Percentiles rank a stretch among this genome's conserved stretches.
Evolutionary conservation across 2,329 filamentous ascomycete genomes (phyloP).

Genomic region (Elsinoe necatrix): DNA sequence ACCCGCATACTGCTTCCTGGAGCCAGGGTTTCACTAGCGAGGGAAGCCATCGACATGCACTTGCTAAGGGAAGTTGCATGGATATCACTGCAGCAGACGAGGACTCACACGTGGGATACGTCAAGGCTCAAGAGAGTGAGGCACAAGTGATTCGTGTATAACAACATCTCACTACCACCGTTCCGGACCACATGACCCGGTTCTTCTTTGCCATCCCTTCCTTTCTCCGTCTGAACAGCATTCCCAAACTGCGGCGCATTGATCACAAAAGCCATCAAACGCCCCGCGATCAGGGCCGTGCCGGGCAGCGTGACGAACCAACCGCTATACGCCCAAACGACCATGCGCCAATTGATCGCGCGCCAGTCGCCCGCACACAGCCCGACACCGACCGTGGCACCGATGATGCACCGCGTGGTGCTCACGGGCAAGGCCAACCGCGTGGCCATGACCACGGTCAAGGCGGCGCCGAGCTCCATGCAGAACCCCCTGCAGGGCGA

Average conservation of each 20-base stretch:
- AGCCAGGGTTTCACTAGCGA: no score
- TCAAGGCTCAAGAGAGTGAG: no score
- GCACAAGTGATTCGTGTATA: no score
- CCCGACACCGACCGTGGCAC: conserved; percentile 53
- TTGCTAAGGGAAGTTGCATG: no score
- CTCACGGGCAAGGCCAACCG: conserved; percentile 53
- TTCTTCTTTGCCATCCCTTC: no score
- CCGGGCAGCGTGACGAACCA: conserved; percentile 54
- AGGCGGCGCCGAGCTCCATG: conserved; percentile 52
- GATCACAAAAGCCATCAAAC: conserved; percentile 52
- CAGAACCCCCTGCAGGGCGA: conserved; percentile 51
- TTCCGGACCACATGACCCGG: neutral
- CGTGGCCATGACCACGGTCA: conserved; percentile 55
- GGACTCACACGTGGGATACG: no score
- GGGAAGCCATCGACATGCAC: no score
- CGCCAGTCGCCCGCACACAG: conserved; percentile 50
- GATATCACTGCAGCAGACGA: no score
- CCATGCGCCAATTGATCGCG: conserved; percentile 55
- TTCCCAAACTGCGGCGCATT: conserved; percentile 40
- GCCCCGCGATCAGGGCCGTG: conserved; percentile 48
- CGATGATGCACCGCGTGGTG: conserved; percentile 55
- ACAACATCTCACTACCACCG: neutral
- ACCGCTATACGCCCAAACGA: conserved; percentile 50
- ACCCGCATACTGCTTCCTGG: no score
- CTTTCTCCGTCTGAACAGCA: neutral